Evolutionary conservation across 2,329 filamentous ascomycete genomes (phyloP).

Genomic region (Fulvia fulva): DNA sequence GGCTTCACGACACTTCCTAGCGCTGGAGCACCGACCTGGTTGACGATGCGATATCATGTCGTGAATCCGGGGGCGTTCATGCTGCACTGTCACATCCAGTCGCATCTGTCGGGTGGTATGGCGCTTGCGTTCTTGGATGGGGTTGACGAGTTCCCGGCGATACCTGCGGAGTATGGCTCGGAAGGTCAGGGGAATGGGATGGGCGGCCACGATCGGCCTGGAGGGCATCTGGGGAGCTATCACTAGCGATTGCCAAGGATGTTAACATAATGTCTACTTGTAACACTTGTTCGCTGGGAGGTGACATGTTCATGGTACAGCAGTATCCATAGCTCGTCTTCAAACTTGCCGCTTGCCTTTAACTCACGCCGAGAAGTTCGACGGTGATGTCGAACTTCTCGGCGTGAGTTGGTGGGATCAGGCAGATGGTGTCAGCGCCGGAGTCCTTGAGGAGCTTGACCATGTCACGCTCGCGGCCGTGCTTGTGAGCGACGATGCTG

Average conservation of each 20-base stretch:
- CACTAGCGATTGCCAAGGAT: not conserved
- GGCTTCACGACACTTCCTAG: slow-evolving; percentile 31
- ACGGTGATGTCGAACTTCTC: too few species aligned
- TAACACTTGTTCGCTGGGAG: too few species aligned
- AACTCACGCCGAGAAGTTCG: too few species aligned
- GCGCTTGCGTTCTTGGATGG: slow-evolving; percentile 47
- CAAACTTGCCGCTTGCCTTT: too few species aligned
- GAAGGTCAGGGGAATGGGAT: not conserved
- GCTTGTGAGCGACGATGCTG: too few species aligned
- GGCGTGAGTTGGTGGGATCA: too few species aligned
- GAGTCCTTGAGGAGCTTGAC: too few species aligned
- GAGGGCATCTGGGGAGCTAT: not conserved
- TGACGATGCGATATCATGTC: slow-evolving; percentile 45
- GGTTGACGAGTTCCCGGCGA: slow-evolving; percentile 38
- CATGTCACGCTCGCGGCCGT: too few species aligned
- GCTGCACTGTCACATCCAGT: slow-evolving; percentile 50
- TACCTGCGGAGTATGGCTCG: slow-evolving; percentile 22
- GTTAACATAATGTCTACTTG: too few species aligned
- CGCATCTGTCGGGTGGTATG: slow-evolving; percentile 48
- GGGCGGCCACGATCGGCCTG: not conserved
- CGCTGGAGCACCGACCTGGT: slow-evolving; percentile 32
- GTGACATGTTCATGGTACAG: too few species aligned
- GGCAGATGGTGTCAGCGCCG: too few species aligned
- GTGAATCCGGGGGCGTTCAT: slow-evolving; percentile 46
- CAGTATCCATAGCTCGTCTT: too few species aligned